A percentile compares a stretch with the other conserved stretches of the same genome.
Evolutionary conservation across 2,329 filamentous ascomycete species (phyloP).

Genomic region (Fusarium bactridioides): DNA sequence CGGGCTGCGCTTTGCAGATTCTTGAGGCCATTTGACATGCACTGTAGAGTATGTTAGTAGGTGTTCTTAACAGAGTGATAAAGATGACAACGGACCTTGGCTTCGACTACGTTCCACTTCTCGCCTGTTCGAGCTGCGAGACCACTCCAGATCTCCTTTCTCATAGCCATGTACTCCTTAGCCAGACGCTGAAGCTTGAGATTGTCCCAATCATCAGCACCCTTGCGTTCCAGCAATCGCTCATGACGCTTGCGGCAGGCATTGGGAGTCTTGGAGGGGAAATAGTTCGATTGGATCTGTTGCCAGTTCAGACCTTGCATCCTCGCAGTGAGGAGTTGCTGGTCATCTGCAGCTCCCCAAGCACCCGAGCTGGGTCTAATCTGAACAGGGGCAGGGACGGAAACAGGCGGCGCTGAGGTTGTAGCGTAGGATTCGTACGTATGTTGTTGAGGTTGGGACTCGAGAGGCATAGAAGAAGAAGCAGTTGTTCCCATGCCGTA

Average conservation of each 20-base stretch:
- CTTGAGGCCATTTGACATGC: constrained; percentile 84
- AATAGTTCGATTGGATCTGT: constrained; percentile 78
- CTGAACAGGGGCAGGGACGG: constrained; percentile 54
- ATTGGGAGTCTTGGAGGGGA: constrained; percentile 80
- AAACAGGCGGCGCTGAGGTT: constrained; percentile 45
- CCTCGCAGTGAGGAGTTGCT: constrained; percentile 74
- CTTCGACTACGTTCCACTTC: constrained; percentile 77
- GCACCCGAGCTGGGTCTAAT: constrained; percentile 68
- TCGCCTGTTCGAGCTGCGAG: constrained; percentile 80
- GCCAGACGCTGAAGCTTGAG: constrained; percentile 78
- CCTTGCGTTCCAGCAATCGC: constrained; percentile 78
- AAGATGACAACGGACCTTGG: constrained; percentile 57
- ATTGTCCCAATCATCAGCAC: constrained; percentile 80
- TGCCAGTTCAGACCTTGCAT: constrained; percentile 83
- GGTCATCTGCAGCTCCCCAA: constrained; percentile 80
- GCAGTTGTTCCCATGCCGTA: constrained; percentile 50
- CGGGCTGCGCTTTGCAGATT: constrained; percentile 77
- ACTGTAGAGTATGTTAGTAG: constrained; percentile 58
- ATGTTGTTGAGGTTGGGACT: constrained; percentile 45
- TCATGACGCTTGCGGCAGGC: constrained; percentile 92
- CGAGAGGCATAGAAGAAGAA: constrained; percentile 42
- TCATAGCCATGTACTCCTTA: constrained; percentile 79
- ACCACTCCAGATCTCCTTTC: constrained; percentile 82
- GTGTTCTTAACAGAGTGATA: fast-evolving
- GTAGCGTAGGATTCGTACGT: constrained; percentile 52